phyloP scores from a whole-genome alignment of 176 grass and related monocot genomes.

The Pontederia paniculata region DNA sequence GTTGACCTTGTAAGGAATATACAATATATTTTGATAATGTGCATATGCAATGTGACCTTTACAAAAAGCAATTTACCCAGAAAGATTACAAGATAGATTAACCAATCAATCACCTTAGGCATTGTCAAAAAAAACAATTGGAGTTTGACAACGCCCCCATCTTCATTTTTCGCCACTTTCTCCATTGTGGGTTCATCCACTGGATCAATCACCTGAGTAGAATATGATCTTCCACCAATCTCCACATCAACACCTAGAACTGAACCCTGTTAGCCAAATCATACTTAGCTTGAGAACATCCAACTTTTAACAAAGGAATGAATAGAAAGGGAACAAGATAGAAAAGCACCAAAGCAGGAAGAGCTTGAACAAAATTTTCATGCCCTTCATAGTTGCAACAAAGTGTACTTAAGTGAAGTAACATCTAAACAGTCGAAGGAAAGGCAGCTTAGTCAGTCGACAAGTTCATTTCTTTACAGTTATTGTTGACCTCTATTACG shows the following conservation, averaged over 20 bases:
- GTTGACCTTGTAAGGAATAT: slow-evolving; percentile 41
- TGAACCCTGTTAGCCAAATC: slow-evolving; percentile 99
- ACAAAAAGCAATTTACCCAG: slow-evolving; percentile 1
- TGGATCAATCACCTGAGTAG: slow-evolving; percentile 53
- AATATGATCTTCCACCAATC: slow-evolving; percentile 52
- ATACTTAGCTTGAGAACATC: slow-evolving; percentile 64
- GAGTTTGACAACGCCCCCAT: slow-evolving; percentile 53
- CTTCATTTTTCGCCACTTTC: slow-evolving; percentile 29
- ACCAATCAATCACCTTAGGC: slow-evolving; percentile 48
- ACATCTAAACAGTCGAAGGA: too few species aligned
- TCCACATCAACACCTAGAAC: slow-evolving; percentile 95
- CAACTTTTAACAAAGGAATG: slow-evolving; percentile 2
- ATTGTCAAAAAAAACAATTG: slow-evolving; percentile 63
- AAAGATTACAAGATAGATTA: slow-evolving; percentile 11
- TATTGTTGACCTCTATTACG: too few species aligned
- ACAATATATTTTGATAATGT: background rate
- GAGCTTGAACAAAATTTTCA: background rate
- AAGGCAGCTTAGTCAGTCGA: too few species aligned
- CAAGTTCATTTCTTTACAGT: too few species aligned
- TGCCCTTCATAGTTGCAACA: background rate
- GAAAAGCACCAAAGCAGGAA: background rate
- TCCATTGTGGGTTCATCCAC: slow-evolving; percentile 29
- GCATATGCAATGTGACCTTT: background rate
- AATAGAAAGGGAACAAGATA: background rate
- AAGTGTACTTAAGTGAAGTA: too few species aligned